Conservation (phyloP, 371 early-diverging fungal genomes). For the Mucor mucedo region DNA sequence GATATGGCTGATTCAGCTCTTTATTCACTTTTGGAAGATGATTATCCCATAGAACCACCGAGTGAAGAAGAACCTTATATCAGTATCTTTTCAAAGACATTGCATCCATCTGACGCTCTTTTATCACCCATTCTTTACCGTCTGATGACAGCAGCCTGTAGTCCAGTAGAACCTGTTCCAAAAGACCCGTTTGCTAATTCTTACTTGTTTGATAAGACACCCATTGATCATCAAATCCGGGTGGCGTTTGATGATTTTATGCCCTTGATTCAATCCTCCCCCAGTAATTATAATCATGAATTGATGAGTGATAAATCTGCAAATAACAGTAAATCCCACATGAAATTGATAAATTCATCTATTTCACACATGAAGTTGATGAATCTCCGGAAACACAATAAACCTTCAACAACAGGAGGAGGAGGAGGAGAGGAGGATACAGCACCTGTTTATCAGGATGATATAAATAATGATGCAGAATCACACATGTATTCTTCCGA, state of each 20-base stretch:
- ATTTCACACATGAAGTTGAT: conserved; percentile 18
- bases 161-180: conserved; percentile 30
- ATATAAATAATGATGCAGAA: neutral
- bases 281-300: neutral
- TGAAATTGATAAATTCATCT: conserved; percentile 18
- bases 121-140: conserved; percentile 41
- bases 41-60: conserved; percentile 27
- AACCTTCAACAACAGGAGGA: conserved; percentile 4
- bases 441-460: neutral
- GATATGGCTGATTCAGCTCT: conserved; percentile 17
- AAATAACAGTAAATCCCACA: conserved; percentile 8
- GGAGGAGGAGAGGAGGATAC: conserved; percentile 7
- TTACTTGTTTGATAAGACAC: conserved; percentile 20
- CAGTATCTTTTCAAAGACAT: conserved; percentile 33
- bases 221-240: conserved; percentile 21
- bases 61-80: conserved; percentile 42
- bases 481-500: conserved; percentile 1
- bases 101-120: conserved; percentile 14
- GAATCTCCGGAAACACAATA: conserved; percentile 18
- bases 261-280: conserved; percentile 11
- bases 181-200: conserved; percentile 35
- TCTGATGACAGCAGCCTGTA: conserved; percentile 36
- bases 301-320: neutral
- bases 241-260: conserved; percentile 41
- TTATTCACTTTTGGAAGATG: conserved; percentile 42